Conservation (phyloP, 441 rosid genomes). For the Omphalea diandra region DNA sequence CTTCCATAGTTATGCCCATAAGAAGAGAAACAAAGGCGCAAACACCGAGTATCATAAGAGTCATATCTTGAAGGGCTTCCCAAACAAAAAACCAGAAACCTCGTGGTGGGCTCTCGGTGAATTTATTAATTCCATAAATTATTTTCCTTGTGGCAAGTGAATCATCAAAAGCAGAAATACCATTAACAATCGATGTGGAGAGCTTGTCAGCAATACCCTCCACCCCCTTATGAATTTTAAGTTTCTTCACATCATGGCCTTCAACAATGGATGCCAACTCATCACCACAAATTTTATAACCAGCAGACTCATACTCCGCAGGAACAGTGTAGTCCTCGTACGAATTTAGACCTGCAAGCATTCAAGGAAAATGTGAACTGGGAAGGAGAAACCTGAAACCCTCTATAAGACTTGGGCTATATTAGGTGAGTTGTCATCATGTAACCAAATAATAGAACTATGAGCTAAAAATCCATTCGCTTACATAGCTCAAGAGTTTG, state of each 20-base stretch:
- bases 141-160: constrained; percentile 43
- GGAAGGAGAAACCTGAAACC: constrained; percentile 16
- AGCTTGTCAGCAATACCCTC: constrained; percentile 63
- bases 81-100: constrained; percentile 75
- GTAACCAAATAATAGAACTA: no score
- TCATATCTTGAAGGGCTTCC: constrained; percentile 51
- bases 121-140: constrained; percentile 76
- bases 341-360: constrained; percentile 52
- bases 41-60: constrained; percentile 41
- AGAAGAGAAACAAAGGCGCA: constrained; percentile 47
- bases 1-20: constrained; percentile 45
- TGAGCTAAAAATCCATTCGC: no score
- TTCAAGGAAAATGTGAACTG: constrained; percentile 25
- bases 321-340: constrained; percentile 72
- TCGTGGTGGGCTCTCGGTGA: constrained; percentile 62
- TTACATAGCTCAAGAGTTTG: no score
- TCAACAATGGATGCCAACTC: constrained; percentile 86
- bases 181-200: constrained; percentile 50
- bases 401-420: background rate
- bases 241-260: constrained; percentile 78
- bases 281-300: constrained; percentile 86
- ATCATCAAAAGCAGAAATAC: constrained; percentile 53
- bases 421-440: no score
- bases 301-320: constrained; percentile 65
- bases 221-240: constrained; percentile 72